Conservation (phyloP, 2,329 filamentous ascomycete species). For the Paecilomyces niveus region DNA sequence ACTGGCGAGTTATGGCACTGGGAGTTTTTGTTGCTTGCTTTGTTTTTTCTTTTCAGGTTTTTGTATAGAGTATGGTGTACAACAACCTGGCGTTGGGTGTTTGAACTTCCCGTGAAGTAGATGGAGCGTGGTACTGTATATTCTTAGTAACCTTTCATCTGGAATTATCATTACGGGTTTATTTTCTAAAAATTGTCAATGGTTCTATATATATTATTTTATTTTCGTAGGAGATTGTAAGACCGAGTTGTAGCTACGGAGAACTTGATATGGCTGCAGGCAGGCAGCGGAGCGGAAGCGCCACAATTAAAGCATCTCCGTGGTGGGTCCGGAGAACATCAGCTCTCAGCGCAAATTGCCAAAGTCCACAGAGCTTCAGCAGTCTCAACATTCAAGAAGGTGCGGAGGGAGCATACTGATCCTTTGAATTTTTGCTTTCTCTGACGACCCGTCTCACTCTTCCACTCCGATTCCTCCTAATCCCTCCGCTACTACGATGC, state of each 20-base stretch:
- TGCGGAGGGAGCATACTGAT: neutral
- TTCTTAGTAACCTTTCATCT: neutral
- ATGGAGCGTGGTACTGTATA: neutral
- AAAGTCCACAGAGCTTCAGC: neutral
- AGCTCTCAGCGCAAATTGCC: neutral
- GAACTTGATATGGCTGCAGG: neutral
- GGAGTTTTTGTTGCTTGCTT: constrained; percentile 9
- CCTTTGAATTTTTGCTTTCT: neutral
- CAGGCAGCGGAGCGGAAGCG: neutral
- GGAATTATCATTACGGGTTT: neutral
- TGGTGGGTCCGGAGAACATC: neutral
- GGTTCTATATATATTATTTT: neutral
- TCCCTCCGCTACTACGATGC: constrained; percentile 14
- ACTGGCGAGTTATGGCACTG: constrained; percentile 14
- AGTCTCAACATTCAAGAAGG: neutral
- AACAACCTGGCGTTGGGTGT: constrained; percentile 9
- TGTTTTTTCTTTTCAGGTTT: constrained; percentile 8
- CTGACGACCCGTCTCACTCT: neutral
- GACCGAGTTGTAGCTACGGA: neutral
- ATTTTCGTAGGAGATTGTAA: neutral
- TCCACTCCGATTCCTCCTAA: neutral
- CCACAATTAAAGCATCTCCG: constrained; percentile 8
- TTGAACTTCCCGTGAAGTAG: neutral
- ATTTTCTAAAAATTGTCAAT: neutral
- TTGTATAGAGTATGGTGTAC: constrained; percentile 11